Conservation (phyloP, 176 grass and related monocot genomes). For the Rhynchospora tenuis region DNA sequence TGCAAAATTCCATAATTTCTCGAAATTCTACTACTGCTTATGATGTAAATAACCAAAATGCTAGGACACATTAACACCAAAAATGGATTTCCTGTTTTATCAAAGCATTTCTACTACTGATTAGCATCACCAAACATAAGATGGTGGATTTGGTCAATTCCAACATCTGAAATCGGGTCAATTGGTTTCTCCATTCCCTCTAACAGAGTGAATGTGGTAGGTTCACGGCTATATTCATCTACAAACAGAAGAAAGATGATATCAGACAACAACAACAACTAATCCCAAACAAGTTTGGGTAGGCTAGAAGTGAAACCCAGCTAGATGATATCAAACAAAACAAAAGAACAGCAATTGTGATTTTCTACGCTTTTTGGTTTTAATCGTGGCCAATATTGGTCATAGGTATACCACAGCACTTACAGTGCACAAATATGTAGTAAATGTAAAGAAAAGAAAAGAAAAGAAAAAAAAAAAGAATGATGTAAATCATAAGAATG, state of each 20-base stretch:
- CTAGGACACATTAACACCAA: not conserved
- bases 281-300: too few relatives aligned
- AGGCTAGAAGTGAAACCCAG: too few relatives aligned
- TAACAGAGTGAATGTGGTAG: not conserved
- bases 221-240: constrained; percentile 51
- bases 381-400: not conserved
- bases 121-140: constrained; percentile 24
- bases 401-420: not conserved
- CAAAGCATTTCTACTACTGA: not conserved
- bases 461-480: not conserved
- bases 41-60: not conserved
- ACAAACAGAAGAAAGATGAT: constrained; percentile 1
- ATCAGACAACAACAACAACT: not conserved
- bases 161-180: constrained; percentile 42
- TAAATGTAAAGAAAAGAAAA: not conserved
- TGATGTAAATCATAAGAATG: not conserved
- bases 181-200: constrained; percentile 31
- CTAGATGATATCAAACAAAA: not conserved
- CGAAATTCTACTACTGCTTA: not conserved
- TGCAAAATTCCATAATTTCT: not conserved
- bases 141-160: constrained; percentile 34
- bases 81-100: not conserved
- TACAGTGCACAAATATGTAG: not conserved
- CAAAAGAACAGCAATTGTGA: not conserved
- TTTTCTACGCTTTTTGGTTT: not conserved